These are phyloP conservation scores for Yamadazyma oceani DNA, from an alignment of 1,139 yeast genomes.

Conservation along the genomic window DNA sequence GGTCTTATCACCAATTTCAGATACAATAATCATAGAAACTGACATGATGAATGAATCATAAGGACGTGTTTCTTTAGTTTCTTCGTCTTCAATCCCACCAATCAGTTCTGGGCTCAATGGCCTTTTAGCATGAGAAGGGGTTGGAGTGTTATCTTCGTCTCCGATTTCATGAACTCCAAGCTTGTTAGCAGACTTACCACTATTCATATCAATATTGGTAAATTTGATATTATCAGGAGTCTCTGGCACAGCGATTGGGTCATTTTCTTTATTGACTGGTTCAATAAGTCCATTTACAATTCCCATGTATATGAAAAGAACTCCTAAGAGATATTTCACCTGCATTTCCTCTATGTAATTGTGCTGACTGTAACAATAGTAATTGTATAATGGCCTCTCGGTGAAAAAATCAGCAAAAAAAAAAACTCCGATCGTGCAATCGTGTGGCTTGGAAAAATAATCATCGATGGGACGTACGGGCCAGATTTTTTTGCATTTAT, in stretches of 20 bases:
- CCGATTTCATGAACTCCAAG: constrained; percentile 26
- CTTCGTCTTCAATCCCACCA: constrained; percentile 5
- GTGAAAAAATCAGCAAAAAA: too few relatives aligned
- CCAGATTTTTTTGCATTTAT: too few relatives aligned
- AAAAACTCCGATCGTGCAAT: background rate
- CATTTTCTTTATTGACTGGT: background rate
- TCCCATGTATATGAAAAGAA: background rate
- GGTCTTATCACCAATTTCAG: constrained; percentile 97
- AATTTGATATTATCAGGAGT: constrained; percentile 15
- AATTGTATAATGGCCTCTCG: too few relatives aligned
- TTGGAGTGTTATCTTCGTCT: constrained; percentile 33
- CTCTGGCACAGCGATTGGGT: constrained; percentile 2
- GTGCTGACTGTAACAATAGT: too few relatives aligned
- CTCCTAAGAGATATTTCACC: background rate
- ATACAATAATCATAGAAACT: constrained; percentile 81
- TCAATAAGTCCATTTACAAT: background rate
- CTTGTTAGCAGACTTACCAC: constrained; percentile 18
- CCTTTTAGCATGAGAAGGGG: constrained; percentile 23
- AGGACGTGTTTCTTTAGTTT: constrained; percentile 21
- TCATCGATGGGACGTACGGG: too few relatives aligned
- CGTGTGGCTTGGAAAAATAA: too few relatives aligned
- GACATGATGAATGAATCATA: constrained; percentile 63
- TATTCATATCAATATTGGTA: constrained; percentile 15
- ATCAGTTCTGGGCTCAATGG: constrained; percentile 23
- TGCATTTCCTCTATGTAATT: background rate